Conservation (phyloP, 768 basidiomycete species). For the Chlorophyllum brunneum region DNA sequence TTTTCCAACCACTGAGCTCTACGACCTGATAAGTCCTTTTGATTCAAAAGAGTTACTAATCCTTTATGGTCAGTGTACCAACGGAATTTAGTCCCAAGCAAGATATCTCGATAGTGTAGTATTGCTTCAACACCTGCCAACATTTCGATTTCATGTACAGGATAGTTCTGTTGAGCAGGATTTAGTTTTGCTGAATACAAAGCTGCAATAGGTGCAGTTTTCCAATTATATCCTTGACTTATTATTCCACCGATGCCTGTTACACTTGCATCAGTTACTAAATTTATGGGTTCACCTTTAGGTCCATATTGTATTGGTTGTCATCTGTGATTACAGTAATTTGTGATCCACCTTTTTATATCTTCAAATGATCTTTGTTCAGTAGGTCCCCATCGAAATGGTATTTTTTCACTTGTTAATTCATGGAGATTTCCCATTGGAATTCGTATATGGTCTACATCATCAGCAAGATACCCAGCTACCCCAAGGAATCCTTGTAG, state of each 20-base stretch:
- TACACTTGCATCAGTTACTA: slow-evolving; percentile 28
- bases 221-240: slow-evolving; percentile 21
- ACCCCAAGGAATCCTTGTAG: slow-evolving; percentile 29
- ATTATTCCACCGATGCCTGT: slow-evolving; percentile 28
- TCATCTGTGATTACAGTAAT: slow-evolving; percentile 20
- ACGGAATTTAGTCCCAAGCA: slow-evolving; percentile 25
- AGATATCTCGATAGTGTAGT: slow-evolving; percentile 22
- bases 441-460: slow-evolving; percentile 27
- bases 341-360: slow-evolving; percentile 23
- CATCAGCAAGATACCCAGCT: slow-evolving; percentile 28
- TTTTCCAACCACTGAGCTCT: slow-evolving; percentile 37
- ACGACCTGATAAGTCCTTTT: slow-evolving; percentile 27
- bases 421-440: slow-evolving; percentile 32
- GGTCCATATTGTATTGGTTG: slow-evolving; percentile 17
- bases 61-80: slow-evolving; percentile 29
- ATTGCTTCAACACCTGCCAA: slow-evolving; percentile 31
- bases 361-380: slow-evolving; percentile 32
- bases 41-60: slow-evolving; percentile 24
- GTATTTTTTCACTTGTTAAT: slow-evolving; percentile 20
- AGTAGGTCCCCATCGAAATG: slow-evolving; percentile 25
- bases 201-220: slow-evolving; percentile 21
- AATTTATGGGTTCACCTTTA: slow-evolving; percentile 19
- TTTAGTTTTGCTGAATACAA: slow-evolving; percentile 35
- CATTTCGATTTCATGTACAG: slow-evolving; percentile 36
- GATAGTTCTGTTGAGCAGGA: slow-evolving; percentile 34